Evolutionary conservation across 2,329 filamentous ascomycete species (phyloP).

Genomic region (Cercospora janseana): DNA sequence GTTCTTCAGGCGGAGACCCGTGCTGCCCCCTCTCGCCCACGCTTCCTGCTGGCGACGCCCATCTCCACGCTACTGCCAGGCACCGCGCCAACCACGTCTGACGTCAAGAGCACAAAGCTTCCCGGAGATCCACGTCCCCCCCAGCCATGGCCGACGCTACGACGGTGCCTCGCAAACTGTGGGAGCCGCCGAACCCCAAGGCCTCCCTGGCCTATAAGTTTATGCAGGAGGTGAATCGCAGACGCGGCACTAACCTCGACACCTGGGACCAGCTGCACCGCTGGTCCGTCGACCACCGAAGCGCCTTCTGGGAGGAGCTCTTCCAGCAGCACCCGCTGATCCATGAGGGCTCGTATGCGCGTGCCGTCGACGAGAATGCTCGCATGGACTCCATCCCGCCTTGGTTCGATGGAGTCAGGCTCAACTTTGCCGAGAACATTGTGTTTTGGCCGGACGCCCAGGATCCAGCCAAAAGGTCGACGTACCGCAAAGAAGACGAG

Average conservation of each 20-base stretch:
- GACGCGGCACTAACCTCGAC: slow-evolving; percentile 58
- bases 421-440: slow-evolving; percentile 81
- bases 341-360: slow-evolving; percentile 54
- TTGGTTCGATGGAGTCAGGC: slow-evolving; percentile 72
- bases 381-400: slow-evolving; percentile 69
- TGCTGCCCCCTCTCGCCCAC: too few relatives aligned
- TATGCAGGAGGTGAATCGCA: slow-evolving; percentile 63
- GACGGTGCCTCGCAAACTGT: slow-evolving; percentile 45
- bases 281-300: slow-evolving; percentile 63
- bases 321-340: slow-evolving; percentile 62
- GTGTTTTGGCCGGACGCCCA: slow-evolving; percentile 57
- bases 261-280: slow-evolving; percentile 68
- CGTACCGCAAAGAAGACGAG: slow-evolving; percentile 64
- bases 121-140: neutral
- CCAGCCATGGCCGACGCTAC: slow-evolving; percentile 18
- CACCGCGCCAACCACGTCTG: slow-evolving; percentile 4
- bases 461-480: slow-evolving; percentile 51
- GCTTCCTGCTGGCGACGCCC: too few relatives aligned
- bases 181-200: slow-evolving; percentile 43
- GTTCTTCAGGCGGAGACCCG: too few relatives aligned
- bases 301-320: slow-evolving; percentile 64
- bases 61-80: slow-evolving; percentile 9
- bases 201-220: slow-evolving; percentile 64
- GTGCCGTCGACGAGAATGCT: slow-evolving; percentile 65
- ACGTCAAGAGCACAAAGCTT: slow-evolving; percentile 1